Base-by-base conservation (phyloP, 139 green algal species). In the Pseudopediastrum boryanum region DNA sequence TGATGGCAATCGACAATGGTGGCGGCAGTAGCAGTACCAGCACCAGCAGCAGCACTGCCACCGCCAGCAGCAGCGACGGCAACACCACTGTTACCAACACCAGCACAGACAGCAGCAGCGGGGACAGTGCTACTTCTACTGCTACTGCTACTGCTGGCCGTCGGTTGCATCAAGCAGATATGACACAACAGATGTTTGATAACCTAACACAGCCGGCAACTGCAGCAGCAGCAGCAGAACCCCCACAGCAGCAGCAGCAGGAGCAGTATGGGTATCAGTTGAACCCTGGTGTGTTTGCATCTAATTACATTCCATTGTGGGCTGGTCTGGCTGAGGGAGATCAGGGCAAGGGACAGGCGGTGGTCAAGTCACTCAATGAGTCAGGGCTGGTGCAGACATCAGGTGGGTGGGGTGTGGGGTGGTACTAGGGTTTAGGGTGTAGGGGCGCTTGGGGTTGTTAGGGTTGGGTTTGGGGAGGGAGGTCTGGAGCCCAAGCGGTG, bases 251-350 rank as follows among this genome's bases (percentile, higher is more conserved):
- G 39, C 39, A 52, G 64, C n/a, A 33, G 25, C 56, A 61, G 72
- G 33, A 66, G 56, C 56, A 66, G 56, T 41, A 59, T 2, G 10
- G 73, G 27, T 81, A n/a, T n/a, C 38, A 12, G 36, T 29, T 81
- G 58, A 78, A 71, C 67, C 21, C 63, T 48, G 36, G 25, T 4
- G 41, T 81, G 23, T 94, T 90, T 61, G 92, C 92, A 0, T 94
- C 87, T 25, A 93, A 98, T 74, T 98, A 83, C 80, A 78, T 97
- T 4, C 94, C 95, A 7, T 82, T 98, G 4, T 98, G 93, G 88
- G 81, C 75, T 44, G 88, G 88, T 27, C 71, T 78, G 13, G 69
- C 61, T 13, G 61, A 64, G 2, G 36, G 23, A 0, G 51, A 79
- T 25, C 65, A 61, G 19, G 23, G 2, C 0, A 21, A 31, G 31